phyloP scores from a whole-genome alignment of 805 yeast genomes.

The Jamesozyma spencerorum region DNA sequence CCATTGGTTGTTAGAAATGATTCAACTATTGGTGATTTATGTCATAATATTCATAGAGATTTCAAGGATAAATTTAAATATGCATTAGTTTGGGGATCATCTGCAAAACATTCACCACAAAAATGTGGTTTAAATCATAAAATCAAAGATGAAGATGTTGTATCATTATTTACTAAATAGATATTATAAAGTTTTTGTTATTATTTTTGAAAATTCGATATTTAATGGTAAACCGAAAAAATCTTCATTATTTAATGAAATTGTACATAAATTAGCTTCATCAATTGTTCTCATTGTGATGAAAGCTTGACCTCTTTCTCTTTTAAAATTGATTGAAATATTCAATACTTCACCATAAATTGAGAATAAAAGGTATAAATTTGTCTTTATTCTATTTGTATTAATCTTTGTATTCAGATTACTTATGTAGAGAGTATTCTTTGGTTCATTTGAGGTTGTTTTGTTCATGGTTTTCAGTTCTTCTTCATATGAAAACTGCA shows the following conservation, averaged over 20 bases:
- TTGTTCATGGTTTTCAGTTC: not conserved
- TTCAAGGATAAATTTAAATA: slow-evolving; percentile 87
- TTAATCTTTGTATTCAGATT: slow-evolving; percentile 50
- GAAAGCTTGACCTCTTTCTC: slow-evolving; percentile 61
- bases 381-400: slow-evolving; percentile 36
- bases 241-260: slow-evolving; percentile 36
- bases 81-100: slow-evolving; percentile 94
- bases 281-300: slow-evolving; percentile 40
- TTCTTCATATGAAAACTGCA: too few species aligned
- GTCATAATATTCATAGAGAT: slow-evolving; percentile 87
- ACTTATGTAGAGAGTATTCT: slow-evolving; percentile 47
- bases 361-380: slow-evolving; percentile 49
- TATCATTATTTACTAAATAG: slow-evolving; percentile 78
- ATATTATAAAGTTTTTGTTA: slow-evolving; percentile 2
- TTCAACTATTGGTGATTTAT: slow-evolving; percentile 74
- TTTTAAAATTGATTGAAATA: slow-evolving; percentile 37
- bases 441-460: slow-evolving; percentile 13
- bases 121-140: slow-evolving; percentile 84
- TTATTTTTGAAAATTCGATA: slow-evolving; percentile 35
- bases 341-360: slow-evolving; percentile 58
- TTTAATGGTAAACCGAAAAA: slow-evolving; percentile 46
- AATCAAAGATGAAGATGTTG: slow-evolving; percentile 90
- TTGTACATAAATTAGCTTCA: slow-evolving; percentile 44
- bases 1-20: slow-evolving; percentile 84
- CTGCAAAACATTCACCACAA: slow-evolving; percentile 92